phyloP scores from a whole-genome alignment of 2,329 filamentous ascomycete species.

The Alternaria longipes region DNA sequence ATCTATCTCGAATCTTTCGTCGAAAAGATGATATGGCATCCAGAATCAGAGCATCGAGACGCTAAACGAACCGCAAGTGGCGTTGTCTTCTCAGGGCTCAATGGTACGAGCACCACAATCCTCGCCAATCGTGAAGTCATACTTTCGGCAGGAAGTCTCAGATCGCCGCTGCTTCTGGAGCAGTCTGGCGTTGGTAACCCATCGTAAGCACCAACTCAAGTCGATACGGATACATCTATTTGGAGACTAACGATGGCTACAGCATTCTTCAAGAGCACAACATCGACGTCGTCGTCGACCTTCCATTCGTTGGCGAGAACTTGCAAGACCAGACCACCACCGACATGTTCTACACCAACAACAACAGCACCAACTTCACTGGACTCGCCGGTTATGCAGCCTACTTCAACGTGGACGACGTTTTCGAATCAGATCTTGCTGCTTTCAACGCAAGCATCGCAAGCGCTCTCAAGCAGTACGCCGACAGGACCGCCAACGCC shows the following conservation, averaged over 20 bases:
- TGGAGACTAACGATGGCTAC: not conserved
- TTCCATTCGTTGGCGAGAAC: slow-evolving; percentile 5
- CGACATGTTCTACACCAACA: slow-evolving; percentile 2
- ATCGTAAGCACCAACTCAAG: not conserved
- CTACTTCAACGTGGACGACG: not conserved
- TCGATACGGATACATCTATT: not conserved
- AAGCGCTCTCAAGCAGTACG: not conserved
- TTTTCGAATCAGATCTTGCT: not conserved
- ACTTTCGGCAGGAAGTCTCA: slow-evolving; percentile 4
- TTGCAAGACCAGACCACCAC: slow-evolving; percentile 4
- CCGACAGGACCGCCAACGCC: not conserved
- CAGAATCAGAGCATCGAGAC: not conserved
- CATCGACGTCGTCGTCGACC: slow-evolving; percentile 2
- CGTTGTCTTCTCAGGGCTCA: not conserved
- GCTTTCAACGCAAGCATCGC: not conserved
- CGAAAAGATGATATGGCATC: slow-evolving; percentile 3
- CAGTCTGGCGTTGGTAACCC: slow-evolving; percentile 1
- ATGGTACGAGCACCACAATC: not conserved
- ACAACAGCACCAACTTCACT: slow-evolving; percentile 4
- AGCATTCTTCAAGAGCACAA: not conserved
- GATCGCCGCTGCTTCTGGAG: slow-evolving; percentile 3
- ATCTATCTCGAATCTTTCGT: slow-evolving; percentile 4
- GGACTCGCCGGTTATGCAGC: slow-evolving; percentile 2
- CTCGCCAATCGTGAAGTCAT: slow-evolving; percentile 4
- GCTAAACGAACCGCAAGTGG: not conserved